Conservation (phyloP, 2,329 filamentous ascomycete species). For the Arthrobotrys entomopaga region DNA sequence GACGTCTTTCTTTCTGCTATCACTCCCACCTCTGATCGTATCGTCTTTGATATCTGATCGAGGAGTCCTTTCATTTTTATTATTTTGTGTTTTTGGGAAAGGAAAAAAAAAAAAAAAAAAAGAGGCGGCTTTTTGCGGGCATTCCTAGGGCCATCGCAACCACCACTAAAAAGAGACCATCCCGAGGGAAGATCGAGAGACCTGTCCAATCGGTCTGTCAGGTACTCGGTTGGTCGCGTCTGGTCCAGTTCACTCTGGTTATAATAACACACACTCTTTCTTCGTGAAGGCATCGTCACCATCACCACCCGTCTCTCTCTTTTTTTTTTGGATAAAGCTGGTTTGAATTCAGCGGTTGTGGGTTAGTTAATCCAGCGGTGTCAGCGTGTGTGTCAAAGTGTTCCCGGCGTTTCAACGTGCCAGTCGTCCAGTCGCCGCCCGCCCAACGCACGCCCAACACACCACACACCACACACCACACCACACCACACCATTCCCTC, state of each 20-base stretch:
- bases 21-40: not conserved
- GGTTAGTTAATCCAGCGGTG: too few species aligned
- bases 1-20: too few species aligned
- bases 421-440: not conserved
- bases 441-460: too few species aligned
- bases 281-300: too few species aligned
- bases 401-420: not conserved
- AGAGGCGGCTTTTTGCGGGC: conserved; percentile 50
- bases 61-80: conserved; percentile 3
- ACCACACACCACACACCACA: too few species aligned
- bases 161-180: not conserved
- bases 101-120: conserved; percentile 41
- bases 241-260: too few species aligned
- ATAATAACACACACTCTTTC: too few species aligned
- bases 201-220: not conserved
- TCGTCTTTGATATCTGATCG: conserved; percentile 19
- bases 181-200: not conserved
- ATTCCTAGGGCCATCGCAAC: conserved; percentile 14
- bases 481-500: too few species aligned
- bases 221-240: too few species aligned
- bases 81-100: conserved; percentile 1
- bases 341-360: too few species aligned
- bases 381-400: not conserved
- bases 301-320: too few species aligned
- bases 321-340: too few species aligned